Base-by-base conservation (phyloP, 371 early-diverging fungal species). In the Capillidium rhysosporum region DNA sequence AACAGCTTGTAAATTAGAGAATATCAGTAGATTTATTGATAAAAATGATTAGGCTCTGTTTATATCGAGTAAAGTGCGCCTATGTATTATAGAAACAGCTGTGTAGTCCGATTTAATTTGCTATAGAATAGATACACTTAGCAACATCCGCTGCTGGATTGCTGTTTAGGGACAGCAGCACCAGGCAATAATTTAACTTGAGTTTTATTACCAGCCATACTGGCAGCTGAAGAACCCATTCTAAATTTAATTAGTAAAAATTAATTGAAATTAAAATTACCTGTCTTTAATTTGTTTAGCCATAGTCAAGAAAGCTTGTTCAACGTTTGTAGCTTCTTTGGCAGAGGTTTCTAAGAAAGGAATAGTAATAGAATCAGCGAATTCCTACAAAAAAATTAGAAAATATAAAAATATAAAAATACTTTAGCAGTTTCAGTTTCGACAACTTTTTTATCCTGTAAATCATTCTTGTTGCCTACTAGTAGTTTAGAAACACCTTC, bases 391-490 rank as follows among this genome's bases (percentile, higher is more conserved):
- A 34, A 40, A 49, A 5, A 39, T 40, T 38, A 18, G 41, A 24
- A 10, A 26, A 7, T 4, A 12, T 25, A 14, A 21, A 34, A 30
- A 40, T 16, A 41, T 41, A 23, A 44, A 59, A 34, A 49, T 61
- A 71, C 72, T 66, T 81, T 80, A 30, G 85, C 85, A 55, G 70
- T 72, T 24, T 76, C 75, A 55, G 74, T 77, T 30, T 80, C 82
- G 40, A 82, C 82, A 44, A 80, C 80, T 72, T 89, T 88, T 65
- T 86, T 84, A 58, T 86, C 86, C 53, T 74, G 73, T 67, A 96
- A 75, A 71, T 99, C 99, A 61, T 89, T 85, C 78, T 99, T 99
- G 79, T 99, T 99, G 58, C 98, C 99, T 40, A 99, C 84, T 49
- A 99, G 67, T 58, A 97, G 74, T 73, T 97, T 93, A 75, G 92